Evolutionary conservation across 1,284 basidiomycete genomes (phyloP).

Genomic region (Ceratobasidium sp.): DNA sequence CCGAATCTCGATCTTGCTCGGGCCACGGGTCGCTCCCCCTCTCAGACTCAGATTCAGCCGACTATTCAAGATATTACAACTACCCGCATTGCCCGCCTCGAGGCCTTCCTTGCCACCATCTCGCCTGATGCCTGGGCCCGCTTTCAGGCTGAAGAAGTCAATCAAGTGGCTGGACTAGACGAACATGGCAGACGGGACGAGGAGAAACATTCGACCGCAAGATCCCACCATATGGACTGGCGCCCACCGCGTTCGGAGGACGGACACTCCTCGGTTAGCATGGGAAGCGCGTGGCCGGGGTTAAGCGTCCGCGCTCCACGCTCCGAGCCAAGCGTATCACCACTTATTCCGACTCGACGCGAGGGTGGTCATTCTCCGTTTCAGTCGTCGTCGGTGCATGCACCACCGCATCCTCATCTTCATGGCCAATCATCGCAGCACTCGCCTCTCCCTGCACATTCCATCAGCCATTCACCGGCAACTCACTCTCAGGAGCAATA

Average conservation of each 20-base stretch:
- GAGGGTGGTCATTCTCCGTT: constrained; percentile 4
- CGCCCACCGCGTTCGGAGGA: not conserved
- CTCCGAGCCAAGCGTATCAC: not conserved
- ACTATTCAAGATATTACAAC: not conserved
- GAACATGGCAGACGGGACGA: not conserved
- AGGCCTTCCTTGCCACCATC: constrained; percentile 2
- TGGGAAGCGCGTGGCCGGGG: not conserved
- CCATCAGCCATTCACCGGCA: constrained; percentile 1
- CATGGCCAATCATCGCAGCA: not conserved
- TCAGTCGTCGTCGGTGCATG: not conserved
- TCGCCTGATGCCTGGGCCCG: constrained; percentile 13
- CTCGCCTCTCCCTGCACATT: not conserved
- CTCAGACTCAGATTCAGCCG: not conserved
- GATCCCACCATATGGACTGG: not conserved
- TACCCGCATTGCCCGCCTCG: constrained; percentile 10
- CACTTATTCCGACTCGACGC: not conserved
- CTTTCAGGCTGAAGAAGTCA: constrained; percentile 10
- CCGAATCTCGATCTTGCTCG: not conserved
- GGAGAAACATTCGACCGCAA: not conserved
- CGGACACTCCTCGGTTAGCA: not conserved
- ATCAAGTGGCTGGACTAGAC: not conserved
- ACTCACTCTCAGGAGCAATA: constrained; percentile 7
- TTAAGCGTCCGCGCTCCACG: not conserved
- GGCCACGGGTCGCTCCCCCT: not conserved
- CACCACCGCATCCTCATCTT: not conserved